Evolutionary conservation across 139 green algal genomes (phyloP), one percentile per base, ranked within the genome.

Genomic region (Haematococcus sp.): DNA sequence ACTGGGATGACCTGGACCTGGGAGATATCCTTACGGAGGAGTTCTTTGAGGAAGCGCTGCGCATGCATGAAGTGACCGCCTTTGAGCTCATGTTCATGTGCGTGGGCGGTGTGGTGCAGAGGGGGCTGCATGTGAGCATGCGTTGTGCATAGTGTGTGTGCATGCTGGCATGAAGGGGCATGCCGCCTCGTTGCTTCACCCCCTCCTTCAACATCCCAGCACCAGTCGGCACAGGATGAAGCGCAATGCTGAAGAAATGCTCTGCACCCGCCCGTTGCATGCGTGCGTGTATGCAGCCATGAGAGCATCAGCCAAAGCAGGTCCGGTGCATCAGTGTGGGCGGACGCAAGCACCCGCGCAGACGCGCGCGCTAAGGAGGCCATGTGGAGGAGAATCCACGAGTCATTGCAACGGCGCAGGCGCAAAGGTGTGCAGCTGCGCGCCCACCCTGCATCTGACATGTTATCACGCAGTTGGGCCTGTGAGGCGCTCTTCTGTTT

Each of bases 51-150:
- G 61, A 68, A 31, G 61, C 61, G 16, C 35, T 68, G 40, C 40
- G 40, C 51, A 31, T 31, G 30, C 61, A 68, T 17, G 61, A 68
- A 20, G 22, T 68, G 27, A 30, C 61, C 2, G 27, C 61, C 31
- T 68, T 68, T 51, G 61, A 68, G 61, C 31, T 68, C 15, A 68
- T 68, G 61, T 68, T 46, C 61, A 68, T 68, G 61, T 68, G 31
- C n/a, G 61, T 65, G 4, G 27, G 40, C 40, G 11, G 7, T 7
- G 11, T 49, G 7, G 40, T n/a, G n/a, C n/a, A n/a, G 40, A 49
- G 40, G 11, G 40, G 11, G 40, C 40, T 49, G 40, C 40, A 49
- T 49, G 40, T 11, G 7, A 19, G 40, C n/a, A n/a, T n/a, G n/a
- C n/a, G n/a, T n/a, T n/a, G n/a, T n/a, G n/a, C n/a, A n/a, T n/a